These are phyloP conservation scores for Colletotrichum lupini DNA, from an alignment of 2,329 filamentous ascomycete species.

Conservation along the genomic window DNA sequence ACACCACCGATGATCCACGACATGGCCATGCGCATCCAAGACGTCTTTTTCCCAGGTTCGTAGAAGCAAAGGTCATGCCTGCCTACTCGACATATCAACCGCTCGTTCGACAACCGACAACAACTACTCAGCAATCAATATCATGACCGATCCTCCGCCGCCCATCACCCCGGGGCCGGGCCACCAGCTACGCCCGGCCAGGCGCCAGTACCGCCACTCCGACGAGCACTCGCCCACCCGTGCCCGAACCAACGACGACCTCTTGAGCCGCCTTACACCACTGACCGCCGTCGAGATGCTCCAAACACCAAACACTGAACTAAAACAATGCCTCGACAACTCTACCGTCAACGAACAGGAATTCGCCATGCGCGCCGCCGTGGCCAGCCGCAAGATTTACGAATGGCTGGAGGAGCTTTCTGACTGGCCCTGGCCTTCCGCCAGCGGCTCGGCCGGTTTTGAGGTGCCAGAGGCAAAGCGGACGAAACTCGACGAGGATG, in stretches of 20 bases:
- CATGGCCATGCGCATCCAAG: constrained; percentile 23
- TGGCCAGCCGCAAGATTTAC: constrained; percentile 77
- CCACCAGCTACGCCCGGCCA: constrained; percentile 47
- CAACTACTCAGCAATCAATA: constrained; percentile 27
- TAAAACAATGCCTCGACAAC: constrained; percentile 70
- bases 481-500: constrained; percentile 47
- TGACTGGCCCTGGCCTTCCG: constrained; percentile 66
- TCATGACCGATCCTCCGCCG: constrained; percentile 50
- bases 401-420: constrained; percentile 78
- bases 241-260: constrained; percentile 62
- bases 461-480: constrained; percentile 57
- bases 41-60: constrained; percentile 29
- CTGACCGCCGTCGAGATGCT: constrained; percentile 71
- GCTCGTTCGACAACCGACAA: constrained; percentile 34
- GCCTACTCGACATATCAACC: constrained; percentile 16
- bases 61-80: constrained; percentile 33
- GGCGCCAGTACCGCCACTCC: constrained; percentile 51
- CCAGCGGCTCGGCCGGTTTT: constrained; percentile 64
- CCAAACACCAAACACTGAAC: constrained; percentile 59
- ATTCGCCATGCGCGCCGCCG: constrained; percentile 76
- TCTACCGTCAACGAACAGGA: constrained; percentile 75
- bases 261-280: constrained; percentile 71
- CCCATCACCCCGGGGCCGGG: constrained; percentile 45
- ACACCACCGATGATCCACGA: constrained; percentile 33
- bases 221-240: constrained; percentile 58